A percentile compares a stretch with the other conserved stretches of the same genome.
These are phyloP conservation scores for Pythium periplocum DNA, from an alignment of 352 stramenopile genomes.

Conservation along the genomic window DNA sequence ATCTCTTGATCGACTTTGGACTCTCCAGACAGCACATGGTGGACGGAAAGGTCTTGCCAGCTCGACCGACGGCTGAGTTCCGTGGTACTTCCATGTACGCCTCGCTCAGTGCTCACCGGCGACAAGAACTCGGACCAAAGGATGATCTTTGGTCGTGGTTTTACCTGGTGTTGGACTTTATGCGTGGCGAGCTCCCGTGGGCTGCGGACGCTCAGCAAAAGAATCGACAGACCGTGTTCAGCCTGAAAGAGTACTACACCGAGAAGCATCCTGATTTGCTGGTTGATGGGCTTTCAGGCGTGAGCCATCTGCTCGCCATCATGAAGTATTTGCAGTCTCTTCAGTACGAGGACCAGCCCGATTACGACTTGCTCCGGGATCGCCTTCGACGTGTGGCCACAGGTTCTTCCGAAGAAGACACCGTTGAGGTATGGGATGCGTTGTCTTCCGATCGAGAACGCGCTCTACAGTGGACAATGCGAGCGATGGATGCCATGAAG, in stretches of 20 bases:
- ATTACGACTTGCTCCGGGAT: slow-evolving; percentile 51
- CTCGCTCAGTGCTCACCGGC: slow-evolving; percentile 75
- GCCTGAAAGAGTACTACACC: slow-evolving; percentile 81
- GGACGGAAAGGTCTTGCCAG: slow-evolving; percentile 57
- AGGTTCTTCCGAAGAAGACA: slow-evolving; percentile 30
- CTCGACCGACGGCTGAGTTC: slow-evolving; percentile 70
- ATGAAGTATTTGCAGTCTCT: slow-evolving; percentile 73
- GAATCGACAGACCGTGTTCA: slow-evolving; percentile 74
- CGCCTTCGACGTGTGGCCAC: slow-evolving; percentile 30
- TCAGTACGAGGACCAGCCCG: slow-evolving; percentile 66
- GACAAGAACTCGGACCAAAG: slow-evolving; percentile 74
- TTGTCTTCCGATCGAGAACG: slow-evolving; percentile 39
- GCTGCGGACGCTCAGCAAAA: slow-evolving; percentile 78
- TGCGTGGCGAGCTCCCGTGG: slow-evolving; percentile 82
- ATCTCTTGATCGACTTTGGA: slow-evolving; percentile 84
- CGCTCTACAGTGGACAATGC: slow-evolving; percentile 47
- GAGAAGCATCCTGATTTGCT: slow-evolving; percentile 62
- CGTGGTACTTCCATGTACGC: slow-evolving; percentile 87
- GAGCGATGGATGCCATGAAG: slow-evolving; percentile 38
- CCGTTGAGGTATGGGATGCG: slow-evolving; percentile 40
- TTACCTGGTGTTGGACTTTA: slow-evolving; percentile 86
- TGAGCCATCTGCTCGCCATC: slow-evolving; percentile 62
- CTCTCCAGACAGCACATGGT: slow-evolving; percentile 72
- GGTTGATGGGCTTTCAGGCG: slow-evolving; percentile 67
- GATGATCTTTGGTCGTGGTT: slow-evolving; percentile 89